Conservation (phyloP, 305 asterid genomes). For the Fraxinus xanthoxyloides region DNA sequence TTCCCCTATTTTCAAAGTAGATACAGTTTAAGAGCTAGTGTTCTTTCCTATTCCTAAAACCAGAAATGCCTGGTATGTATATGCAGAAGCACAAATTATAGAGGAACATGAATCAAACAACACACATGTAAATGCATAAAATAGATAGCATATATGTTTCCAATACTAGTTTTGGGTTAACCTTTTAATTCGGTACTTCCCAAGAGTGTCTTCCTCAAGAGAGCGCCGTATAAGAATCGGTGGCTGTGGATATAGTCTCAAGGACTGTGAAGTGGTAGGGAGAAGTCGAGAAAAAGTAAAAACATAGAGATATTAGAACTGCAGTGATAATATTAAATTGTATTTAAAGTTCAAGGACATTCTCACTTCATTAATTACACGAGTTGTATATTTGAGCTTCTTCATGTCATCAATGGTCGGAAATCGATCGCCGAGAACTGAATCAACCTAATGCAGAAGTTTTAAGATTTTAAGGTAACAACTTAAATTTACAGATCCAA, state of each 20-base stretch:
- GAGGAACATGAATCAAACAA: background rate
- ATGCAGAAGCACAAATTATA: background rate
- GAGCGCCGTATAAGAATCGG: constrained; percentile 97
- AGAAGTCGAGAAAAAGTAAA: constrained; percentile 5
- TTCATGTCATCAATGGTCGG: constrained; percentile 91
- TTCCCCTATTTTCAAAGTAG: too few relatives aligned
- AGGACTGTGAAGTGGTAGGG: constrained; percentile 53
- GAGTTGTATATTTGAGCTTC: constrained; percentile 87
- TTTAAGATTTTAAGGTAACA: constrained; percentile 16
- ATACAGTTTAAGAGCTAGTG: too few relatives aligned
- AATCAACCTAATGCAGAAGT: constrained; percentile 61
- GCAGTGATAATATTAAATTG: constrained; percentile 16
- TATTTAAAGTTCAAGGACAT: constrained; percentile 10
- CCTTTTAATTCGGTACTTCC: constrained; percentile 84
- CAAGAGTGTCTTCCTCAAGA: constrained; percentile 70
- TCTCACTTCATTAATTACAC: constrained; percentile 92
- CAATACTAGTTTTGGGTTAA: constrained; percentile 15
- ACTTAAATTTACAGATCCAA: constrained; percentile 20
- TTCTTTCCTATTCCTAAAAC: too few relatives aligned
- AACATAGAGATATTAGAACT: constrained; percentile 14
- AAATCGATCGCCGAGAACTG: constrained; percentile 84
- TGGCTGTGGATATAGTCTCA: constrained; percentile 97
- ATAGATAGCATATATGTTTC: background rate
- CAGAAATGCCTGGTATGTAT: too few relatives aligned
- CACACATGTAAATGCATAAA: background rate